Evolutionary conservation across 495 filamentous ascomycete species (phyloP).

Genomic region (Filosporella fistucella): DNA sequence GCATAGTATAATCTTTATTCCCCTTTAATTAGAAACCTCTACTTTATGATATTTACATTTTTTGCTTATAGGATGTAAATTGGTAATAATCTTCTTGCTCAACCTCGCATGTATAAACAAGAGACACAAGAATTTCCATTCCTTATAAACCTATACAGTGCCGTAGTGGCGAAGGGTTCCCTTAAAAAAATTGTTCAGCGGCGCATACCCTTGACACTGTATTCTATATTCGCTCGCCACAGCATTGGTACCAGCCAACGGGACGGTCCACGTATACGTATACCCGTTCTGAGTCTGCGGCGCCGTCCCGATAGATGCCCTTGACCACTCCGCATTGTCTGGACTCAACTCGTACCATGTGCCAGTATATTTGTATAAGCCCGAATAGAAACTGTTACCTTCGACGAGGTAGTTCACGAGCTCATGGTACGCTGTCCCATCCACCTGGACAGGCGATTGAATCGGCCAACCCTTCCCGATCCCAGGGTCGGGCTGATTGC

Average conservation of each 20-base stretch:
- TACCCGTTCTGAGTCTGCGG: conserved; percentile 1
- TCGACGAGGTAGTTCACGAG: not conserved
- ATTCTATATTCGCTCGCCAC: not conserved
- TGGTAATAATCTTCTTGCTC: no score
- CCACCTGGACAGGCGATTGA: not conserved
- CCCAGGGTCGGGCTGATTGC: not conserved
- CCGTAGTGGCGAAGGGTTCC: not conserved
- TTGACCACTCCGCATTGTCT: conserved; percentile 2
- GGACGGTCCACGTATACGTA: not conserved
- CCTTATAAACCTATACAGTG: no score
- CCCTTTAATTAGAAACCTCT: no score
- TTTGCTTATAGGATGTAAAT: no score
- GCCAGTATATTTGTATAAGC: conserved; percentile 1
- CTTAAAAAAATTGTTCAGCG: not conserved
- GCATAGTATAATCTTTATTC: no score
- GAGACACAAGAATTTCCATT: no score
- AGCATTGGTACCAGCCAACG: conserved; percentile 1
- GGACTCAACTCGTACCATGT: not conserved
- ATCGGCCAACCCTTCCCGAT: not conserved
- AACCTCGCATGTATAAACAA: no score
- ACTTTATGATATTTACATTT: no score
- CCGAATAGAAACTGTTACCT: not conserved
- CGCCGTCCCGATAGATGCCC: not conserved
- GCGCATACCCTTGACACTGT: not conserved
- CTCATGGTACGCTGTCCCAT: not conserved